These are phyloP conservation scores for Cyphellophora attinorum DNA, from an alignment of 2,329 filamentous ascomycete species.

Conservation along the genomic window DNA sequence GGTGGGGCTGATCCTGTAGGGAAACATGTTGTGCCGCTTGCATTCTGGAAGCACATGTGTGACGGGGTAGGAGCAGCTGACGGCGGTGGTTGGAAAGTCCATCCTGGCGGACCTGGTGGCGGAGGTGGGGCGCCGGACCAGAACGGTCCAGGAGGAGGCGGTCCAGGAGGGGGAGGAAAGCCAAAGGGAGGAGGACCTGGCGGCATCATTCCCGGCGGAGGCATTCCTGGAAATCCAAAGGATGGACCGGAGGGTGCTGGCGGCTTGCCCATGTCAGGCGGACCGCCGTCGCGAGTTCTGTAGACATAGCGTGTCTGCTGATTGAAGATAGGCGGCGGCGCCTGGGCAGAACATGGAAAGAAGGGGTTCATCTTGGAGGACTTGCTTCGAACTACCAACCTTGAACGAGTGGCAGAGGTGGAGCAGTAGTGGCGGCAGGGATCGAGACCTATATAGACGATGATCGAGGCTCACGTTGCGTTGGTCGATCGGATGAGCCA, in stretches of 20 bases:
- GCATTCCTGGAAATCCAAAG: neutral
- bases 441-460: too few species aligned
- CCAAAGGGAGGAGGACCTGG: neutral
- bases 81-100: conserved; percentile 9
- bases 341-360: neutral
- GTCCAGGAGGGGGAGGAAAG: neutral
- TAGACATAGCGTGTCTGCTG: conserved; percentile 16
- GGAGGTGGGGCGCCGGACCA: conserved; percentile 1
- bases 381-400: too few species aligned
- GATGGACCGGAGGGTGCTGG: conserved; percentile 9
- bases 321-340: conserved; percentile 8
- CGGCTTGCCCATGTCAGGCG: conserved; percentile 23
- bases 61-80: too few species aligned
- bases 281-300: conserved; percentile 21
- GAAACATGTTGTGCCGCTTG: conserved; percentile 11
- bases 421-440: too few species aligned
- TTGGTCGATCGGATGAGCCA: too few species aligned
- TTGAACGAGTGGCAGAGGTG: too few species aligned
- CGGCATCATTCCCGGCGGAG: conserved; percentile 5
- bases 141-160: neutral
- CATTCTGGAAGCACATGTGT: neutral
- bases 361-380: conserved; percentile 1
- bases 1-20: conserved; percentile 8
- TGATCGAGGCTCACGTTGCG: too few species aligned
- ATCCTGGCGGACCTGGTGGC: conserved; percentile 5